Conservation (phyloP, 768 basidiomycete species). For the Leccinum uliginosum region DNA sequence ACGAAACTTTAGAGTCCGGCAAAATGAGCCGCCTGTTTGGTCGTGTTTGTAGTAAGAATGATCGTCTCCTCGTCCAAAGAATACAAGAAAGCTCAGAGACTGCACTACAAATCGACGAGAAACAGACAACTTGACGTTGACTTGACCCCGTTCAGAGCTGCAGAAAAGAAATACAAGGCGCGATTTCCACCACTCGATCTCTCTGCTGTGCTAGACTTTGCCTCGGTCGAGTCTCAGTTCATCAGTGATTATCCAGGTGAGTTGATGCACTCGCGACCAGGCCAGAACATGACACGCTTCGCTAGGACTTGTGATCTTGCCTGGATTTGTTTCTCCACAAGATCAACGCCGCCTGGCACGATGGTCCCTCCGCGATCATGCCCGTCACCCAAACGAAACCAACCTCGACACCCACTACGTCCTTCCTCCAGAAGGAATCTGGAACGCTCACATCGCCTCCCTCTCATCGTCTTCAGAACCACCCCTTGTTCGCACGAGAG, state of each 20-base stretch:
- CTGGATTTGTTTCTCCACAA: slow-evolving; percentile 57
- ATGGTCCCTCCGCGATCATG: slow-evolving; percentile 75
- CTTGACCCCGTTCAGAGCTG: slow-evolving; percentile 73
- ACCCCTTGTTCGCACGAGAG: slow-evolving; percentile 38
- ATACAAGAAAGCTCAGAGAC: slow-evolving; percentile 45
- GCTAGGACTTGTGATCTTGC: slow-evolving; percentile 83
- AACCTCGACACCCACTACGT: slow-evolving; percentile 86
- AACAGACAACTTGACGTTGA: slow-evolving; percentile 48
- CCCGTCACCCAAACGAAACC: slow-evolving; percentile 77
- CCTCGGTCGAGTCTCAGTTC: slow-evolving; percentile 30
- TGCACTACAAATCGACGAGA: slow-evolving; percentile 56
- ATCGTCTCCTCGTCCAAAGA: slow-evolving; percentile 20
- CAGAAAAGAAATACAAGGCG: slow-evolving; percentile 79
- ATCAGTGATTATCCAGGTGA: slow-evolving; percentile 39
- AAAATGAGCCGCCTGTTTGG: slow-evolving; percentile 16
- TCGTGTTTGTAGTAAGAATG: slow-evolving; percentile 28
- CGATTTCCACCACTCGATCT: slow-evolving; percentile 77
- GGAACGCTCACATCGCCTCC: slow-evolving; percentile 52
- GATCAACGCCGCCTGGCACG: slow-evolving; percentile 66
- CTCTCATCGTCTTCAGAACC: slow-evolving; percentile 34
- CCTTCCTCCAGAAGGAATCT: slow-evolving; percentile 72
- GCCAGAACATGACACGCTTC: neutral
- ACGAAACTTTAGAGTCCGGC: neutral
- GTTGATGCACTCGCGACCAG: neutral
- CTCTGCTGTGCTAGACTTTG: slow-evolving; percentile 63